A percentile compares a stretch with the other conserved stretches of the same genome.
phyloP scores from a whole-genome alignment of 345 rosid species.

The Populus simonii region DNA sequence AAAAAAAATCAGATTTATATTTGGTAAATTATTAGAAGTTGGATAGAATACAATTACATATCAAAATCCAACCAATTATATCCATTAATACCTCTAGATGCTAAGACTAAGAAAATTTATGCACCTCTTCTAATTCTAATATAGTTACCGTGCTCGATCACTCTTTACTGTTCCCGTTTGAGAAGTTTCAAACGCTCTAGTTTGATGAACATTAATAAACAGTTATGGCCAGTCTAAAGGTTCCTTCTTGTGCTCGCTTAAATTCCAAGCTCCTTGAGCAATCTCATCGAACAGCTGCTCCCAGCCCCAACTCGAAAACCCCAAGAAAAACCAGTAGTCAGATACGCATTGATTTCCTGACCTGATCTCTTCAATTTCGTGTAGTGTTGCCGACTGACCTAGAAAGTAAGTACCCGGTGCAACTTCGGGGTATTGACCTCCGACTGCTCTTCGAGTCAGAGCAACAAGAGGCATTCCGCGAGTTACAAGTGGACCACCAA shows the following conservation, averaged over 20 bases:
- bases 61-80: no score
- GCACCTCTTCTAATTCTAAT: background rate
- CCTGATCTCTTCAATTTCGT: constrained; percentile 46
- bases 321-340: constrained; percentile 88
- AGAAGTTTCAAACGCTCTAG: background rate
- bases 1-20: no score
- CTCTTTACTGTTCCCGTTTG: background rate
- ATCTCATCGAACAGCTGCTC: constrained; percentile 70
- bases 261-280: constrained; percentile 65
- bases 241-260: constrained; percentile 27
- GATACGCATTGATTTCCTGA: constrained; percentile 39
- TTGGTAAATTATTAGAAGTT: no score
- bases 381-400: constrained; percentile 50
- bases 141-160: background rate
- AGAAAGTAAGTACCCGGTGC: constrained; percentile 67
- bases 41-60: no score
- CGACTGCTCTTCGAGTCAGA: constrained; percentile 43
- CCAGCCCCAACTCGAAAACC: constrained; percentile 80
- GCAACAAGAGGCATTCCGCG: constrained; percentile 61
- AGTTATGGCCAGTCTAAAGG: constrained; percentile 57
- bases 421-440: constrained; percentile 44
- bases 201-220: background rate
- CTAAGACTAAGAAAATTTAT: background rate
- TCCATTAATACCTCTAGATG: no score
- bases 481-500: constrained; percentile 72